Percentiles rank a stretch among this genome's conserved stretches.
Conservation (phyloP, 2,329 filamentous ascomycete genomes). For the Phialocephala sp. region DNA sequence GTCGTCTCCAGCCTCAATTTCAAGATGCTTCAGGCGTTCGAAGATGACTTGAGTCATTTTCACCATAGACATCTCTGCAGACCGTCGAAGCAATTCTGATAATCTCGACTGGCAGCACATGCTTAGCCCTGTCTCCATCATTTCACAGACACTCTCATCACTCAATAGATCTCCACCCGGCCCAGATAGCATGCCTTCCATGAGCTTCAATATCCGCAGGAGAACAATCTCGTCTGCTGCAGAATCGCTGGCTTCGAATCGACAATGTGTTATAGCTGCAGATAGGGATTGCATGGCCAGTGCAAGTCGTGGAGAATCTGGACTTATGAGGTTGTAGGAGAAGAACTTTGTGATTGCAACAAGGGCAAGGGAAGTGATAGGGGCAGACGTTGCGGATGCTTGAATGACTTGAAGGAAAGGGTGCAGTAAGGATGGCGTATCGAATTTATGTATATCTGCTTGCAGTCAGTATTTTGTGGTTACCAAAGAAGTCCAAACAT, state of each 20-base stretch:
- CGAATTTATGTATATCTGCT: slow-evolving; percentile 83
- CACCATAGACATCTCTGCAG: slow-evolving; percentile 96
- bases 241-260: slow-evolving; percentile 95
- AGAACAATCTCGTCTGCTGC: slow-evolving; percentile 95
- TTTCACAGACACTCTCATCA: slow-evolving; percentile 97
- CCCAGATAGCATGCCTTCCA: slow-evolving; percentile 98
- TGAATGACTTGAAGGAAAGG: slow-evolving; percentile 97
- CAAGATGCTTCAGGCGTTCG: slow-evolving; percentile 85
- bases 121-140: slow-evolving; percentile 97
- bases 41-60: slow-evolving; percentile 99
- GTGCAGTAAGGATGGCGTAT: slow-evolving; percentile 86
- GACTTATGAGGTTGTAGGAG: slow-evolving; percentile 88
- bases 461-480: slow-evolving; percentile 37
- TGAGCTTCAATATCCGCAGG: slow-evolving; percentile 90
- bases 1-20: slow-evolving; percentile 74
- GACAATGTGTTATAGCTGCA: slow-evolving; percentile 94
- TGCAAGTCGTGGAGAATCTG: slow-evolving; percentile 82
- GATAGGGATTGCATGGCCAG: slow-evolving; percentile 94
- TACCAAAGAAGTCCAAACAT: slow-evolving; percentile 26
- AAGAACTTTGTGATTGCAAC: slow-evolving; percentile 96
- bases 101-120: slow-evolving; percentile 96
- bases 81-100: slow-evolving; percentile 86
- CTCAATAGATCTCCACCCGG: slow-evolving; percentile 92
- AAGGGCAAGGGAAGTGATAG: slow-evolving; percentile 92
- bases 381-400: slow-evolving; percentile 92